Percentiles rank a stretch among this genome's conserved stretches.
Evolutionary conservation across 2,329 filamentous ascomycete genomes (phyloP).

Genomic region (Claviceps paspali): DNA sequence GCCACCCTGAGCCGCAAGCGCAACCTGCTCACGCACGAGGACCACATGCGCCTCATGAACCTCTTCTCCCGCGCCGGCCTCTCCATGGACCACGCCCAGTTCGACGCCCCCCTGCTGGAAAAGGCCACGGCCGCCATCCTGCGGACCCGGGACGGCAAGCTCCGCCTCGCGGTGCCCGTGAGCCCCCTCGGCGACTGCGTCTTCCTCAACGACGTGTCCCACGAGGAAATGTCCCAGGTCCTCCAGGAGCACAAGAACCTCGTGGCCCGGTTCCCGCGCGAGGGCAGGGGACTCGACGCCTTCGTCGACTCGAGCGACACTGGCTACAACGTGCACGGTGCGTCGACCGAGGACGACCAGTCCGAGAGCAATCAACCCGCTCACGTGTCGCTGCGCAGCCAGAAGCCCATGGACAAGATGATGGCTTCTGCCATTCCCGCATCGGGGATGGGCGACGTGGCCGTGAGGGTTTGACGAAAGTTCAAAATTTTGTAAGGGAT

Average conservation of each 20-base stretch:
- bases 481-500: too few species aligned
- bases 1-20: conserved; percentile 50
- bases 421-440: not conserved
- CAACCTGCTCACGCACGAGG: conserved; percentile 42
- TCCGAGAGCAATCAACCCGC: not conserved
- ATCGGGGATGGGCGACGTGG: not conserved
- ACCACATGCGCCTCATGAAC: conserved; percentile 47
- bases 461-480: not conserved
- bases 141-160: conserved; percentile 53
- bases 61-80: conserved; percentile 56
- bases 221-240: conserved; percentile 45
- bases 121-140: conserved; percentile 54
- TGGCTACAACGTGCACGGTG: conserved; percentile 31
- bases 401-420: not conserved
- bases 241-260: conserved; percentile 48
- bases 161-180: conserved; percentile 50
- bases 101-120: conserved; percentile 49
- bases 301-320: conserved; percentile 57
- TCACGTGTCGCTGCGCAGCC: not conserved
- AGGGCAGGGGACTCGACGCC: conserved; percentile 51
- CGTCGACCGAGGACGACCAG: too few species aligned
- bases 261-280: conserved; percentile 45
- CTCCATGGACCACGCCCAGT: conserved; percentile 55
- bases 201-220: conserved; percentile 52
- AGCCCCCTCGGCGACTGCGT: conserved; percentile 50